Conservation (phyloP, 495 filamentous ascomycete species). For the Penicillium taxi region DNA sequence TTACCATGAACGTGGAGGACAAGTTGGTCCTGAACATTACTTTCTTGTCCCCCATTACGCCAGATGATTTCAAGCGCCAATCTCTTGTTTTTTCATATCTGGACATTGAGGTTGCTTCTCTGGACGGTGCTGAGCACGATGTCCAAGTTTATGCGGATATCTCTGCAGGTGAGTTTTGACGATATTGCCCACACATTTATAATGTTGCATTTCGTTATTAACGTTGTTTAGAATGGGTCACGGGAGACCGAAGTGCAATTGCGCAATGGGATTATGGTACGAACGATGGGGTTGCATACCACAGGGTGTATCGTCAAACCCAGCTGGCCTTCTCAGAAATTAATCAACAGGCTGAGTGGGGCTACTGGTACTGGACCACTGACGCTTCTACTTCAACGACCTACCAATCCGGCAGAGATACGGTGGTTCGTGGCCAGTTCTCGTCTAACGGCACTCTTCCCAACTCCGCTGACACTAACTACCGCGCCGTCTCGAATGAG, state of each 20-base stretch:
- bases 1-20: slow-evolving; percentile 43
- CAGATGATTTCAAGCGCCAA: slow-evolving; percentile 46
- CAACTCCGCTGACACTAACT: slow-evolving; percentile 43
- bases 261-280: slow-evolving; percentile 50
- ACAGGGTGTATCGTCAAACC: slow-evolving; percentile 45
- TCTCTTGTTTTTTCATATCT: slow-evolving; percentile 51
- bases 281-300: slow-evolving; percentile 41
- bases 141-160: slow-evolving; percentile 55
- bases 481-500: slow-evolving; percentile 41
- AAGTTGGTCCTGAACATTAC: slow-evolving; percentile 46
- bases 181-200: not conserved
- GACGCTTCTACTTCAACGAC: slow-evolving; percentile 29
- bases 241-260: slow-evolving; percentile 41
- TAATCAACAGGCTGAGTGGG: slow-evolving; percentile 51
- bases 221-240: slow-evolving; percentile 46
- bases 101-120: slow-evolving; percentile 43
- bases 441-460: slow-evolving; percentile 31
- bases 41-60: slow-evolving; percentile 52
- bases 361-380: slow-evolving; percentile 51
- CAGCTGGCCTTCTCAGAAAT: slow-evolving; percentile 48
- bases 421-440: slow-evolving; percentile 43
- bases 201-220: not conserved
- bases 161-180: slow-evolving; percentile 45
- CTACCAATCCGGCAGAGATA: slow-evolving; percentile 44
- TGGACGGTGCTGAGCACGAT: slow-evolving; percentile 46